Percentiles rank a stretch among this genome's conserved stretches.
Conservation (phyloP, 1,284 basidiomycete genomes). For the Trametes pubescens region DNA sequence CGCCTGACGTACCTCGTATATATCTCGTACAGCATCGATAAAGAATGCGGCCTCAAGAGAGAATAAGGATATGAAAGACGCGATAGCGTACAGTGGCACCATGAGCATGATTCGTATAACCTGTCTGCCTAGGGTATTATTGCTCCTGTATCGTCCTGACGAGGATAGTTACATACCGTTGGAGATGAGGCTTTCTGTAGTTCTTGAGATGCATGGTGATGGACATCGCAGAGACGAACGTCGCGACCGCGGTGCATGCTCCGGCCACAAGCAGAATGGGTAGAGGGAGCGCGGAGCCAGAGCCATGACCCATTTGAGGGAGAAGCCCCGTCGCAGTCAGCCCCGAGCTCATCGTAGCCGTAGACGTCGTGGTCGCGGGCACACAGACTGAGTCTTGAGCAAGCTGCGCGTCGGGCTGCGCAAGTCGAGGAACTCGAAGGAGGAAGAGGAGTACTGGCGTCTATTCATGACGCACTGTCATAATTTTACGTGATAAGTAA, state of each 20-base stretch:
- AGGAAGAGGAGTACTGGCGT: no score
- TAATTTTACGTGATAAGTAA: background rate
- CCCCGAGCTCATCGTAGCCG: background rate
- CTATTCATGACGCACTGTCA: background rate
- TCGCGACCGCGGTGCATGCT: conserved; percentile 72
- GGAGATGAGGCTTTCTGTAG: conserved; percentile 84
- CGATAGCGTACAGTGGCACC: conserved; percentile 93
- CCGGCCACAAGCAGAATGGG: conserved; percentile 71
- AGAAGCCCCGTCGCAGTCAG: background rate
- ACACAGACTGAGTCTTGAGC: background rate
- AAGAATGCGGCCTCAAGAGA: conserved; percentile 96
- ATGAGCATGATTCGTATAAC: conserved; percentile 97
- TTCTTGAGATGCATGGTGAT: conserved; percentile 92
- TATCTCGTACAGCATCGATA: conserved; percentile 93
- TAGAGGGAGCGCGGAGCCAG: conserved; percentile 54
- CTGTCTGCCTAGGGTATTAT: conserved; percentile 60
- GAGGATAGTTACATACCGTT: conserved; percentile 60
- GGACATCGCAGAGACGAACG: conserved; percentile 81
- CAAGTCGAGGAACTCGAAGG: background rate
- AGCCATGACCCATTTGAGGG: conserved; percentile 40
- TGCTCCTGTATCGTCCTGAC: no score
- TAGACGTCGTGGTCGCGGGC: background rate
- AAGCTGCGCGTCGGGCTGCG: conserved; percentile 2
- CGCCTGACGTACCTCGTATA: conserved; percentile 83
- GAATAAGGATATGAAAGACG: conserved; percentile 93